Evolutionary conservation across 1,139 yeast genomes (phyloP).

Genomic region (Nakaseomyces sp.): DNA sequence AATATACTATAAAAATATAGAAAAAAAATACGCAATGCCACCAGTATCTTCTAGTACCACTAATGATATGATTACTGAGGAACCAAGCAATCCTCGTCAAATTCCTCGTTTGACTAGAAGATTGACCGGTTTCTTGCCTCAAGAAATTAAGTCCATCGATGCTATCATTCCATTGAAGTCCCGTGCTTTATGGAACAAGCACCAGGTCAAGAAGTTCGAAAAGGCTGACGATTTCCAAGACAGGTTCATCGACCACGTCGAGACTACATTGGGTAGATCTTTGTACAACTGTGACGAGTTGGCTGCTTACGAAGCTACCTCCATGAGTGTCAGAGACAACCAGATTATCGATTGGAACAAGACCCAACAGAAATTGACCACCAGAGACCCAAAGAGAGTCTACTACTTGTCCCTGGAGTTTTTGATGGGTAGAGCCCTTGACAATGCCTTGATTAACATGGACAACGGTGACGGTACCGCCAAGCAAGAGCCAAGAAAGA

Average conservation of each 20-base stretch:
- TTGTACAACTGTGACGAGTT: constrained; percentile 84
- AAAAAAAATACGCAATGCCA: constrained; percentile 5
- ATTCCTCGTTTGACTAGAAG: constrained; percentile 49
- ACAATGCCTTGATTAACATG: constrained; percentile 82
- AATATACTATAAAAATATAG: too few relatives aligned
- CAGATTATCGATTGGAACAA: constrained; percentile 84
- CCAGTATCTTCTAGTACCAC: constrained; percentile 15
- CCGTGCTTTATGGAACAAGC: constrained; percentile 68
- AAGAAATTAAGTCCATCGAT: constrained; percentile 77
- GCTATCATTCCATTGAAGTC: constrained; percentile 72
- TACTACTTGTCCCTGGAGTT: constrained; percentile 85
- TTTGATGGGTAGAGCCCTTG: constrained; percentile 92
- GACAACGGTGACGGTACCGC: constrained; percentile 33
- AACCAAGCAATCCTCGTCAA: constrained; percentile 24
- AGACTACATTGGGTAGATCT: constrained; percentile 80
- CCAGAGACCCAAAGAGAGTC: constrained; percentile 76
- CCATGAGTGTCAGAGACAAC: constrained; percentile 69
- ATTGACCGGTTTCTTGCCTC: constrained; percentile 83
- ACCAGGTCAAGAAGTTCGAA: constrained; percentile 43
- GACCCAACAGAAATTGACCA: constrained; percentile 83
- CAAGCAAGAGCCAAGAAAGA: constrained; percentile 34
- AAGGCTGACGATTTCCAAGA: constrained; percentile 55
- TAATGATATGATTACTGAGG: constrained; percentile 28
- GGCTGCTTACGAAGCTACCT: constrained; percentile 89
- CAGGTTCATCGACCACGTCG: constrained; percentile 76